A percentile compares a stretch with the other conserved stretches of the same genome.
phyloP scores from a whole-genome alignment of 148 eudicot genomes.

The Vaccinium corymbosum region DNA sequence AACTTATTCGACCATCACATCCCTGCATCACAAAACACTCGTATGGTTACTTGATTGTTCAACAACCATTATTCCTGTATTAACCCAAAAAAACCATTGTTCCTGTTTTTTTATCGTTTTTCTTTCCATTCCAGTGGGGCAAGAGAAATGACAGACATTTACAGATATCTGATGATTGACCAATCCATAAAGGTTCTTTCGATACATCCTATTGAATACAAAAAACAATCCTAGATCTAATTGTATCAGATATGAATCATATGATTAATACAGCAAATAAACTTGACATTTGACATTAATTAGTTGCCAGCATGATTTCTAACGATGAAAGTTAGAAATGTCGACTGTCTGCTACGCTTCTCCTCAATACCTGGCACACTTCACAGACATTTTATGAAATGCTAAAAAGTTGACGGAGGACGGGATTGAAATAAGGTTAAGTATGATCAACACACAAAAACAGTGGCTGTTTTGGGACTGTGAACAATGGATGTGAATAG shows the following conservation, averaged over 20 bases:
- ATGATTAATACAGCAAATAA: not conserved
- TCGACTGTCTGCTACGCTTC: not conserved
- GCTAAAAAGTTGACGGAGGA: not conserved
- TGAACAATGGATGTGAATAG: too few relatives aligned
- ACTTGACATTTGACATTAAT: not conserved
- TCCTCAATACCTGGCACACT: not conserved
- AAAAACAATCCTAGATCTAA: not conserved
- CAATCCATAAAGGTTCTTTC: not conserved
- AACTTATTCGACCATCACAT: constrained; percentile 32
- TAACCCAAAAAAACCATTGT: not conserved
- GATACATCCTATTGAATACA: not conserved
- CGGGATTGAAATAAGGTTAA: too few relatives aligned
- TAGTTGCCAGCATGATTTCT: not conserved
- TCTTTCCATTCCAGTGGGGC: not conserved
- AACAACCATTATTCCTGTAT: not conserved
- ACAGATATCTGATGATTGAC: not conserved
- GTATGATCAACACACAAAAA: too few relatives aligned
- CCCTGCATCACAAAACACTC: constrained; percentile 30
- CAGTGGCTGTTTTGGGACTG: too few relatives aligned
- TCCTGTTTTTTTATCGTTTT: not conserved
- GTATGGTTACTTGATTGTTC: not conserved
- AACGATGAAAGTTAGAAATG: not conserved
- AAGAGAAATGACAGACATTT: not conserved
- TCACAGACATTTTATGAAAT: not conserved
- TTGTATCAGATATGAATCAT: not conserved